Evolutionary conservation across 768 basidiomycete species (phyloP).

Genomic region (Galerina sulciceps): DNA sequence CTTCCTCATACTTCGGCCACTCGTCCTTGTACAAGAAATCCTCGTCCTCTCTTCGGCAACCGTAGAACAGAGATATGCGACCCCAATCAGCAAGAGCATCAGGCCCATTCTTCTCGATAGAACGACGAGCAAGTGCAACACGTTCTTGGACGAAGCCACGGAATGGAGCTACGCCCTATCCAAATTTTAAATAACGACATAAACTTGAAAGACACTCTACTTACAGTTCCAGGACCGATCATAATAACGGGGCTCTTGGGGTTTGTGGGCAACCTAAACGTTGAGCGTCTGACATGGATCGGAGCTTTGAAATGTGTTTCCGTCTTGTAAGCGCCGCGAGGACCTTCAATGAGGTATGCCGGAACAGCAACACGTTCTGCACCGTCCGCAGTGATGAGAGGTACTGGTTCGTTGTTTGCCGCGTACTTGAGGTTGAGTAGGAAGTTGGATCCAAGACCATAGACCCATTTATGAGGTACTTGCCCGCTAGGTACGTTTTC

Average conservation of each 20-base stretch:
- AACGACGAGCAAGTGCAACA: constrained; percentile 92
- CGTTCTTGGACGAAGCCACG: constrained; percentile 99
- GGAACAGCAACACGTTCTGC: constrained; percentile 55
- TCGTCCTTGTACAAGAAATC: constrained; percentile 96
- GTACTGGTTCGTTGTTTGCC: constrained; percentile 57
- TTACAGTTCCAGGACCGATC: constrained; percentile 97
- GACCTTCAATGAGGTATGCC: constrained; percentile 86
- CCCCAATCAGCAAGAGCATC: constrained; percentile 97
- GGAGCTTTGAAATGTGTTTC: constrained; percentile 82
- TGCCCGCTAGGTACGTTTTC: constrained; percentile 62
- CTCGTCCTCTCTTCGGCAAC: constrained; percentile 86
- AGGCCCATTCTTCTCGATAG: constrained; percentile 93
- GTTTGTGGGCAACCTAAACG: constrained; percentile 96
- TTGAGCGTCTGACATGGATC: constrained; percentile 93
- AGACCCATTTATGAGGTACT: constrained; percentile 68
- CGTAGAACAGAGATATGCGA: constrained; percentile 92
- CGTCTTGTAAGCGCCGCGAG: constrained; percentile 80
- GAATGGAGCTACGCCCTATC: constrained; percentile 97
- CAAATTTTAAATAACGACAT: constrained; percentile 11
- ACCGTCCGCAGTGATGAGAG: constrained; percentile 39
- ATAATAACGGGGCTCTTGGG: constrained; percentile 99
- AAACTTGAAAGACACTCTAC: constrained; percentile 32
- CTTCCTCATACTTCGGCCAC: constrained; percentile 87
- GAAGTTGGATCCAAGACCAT: constrained; percentile 95
- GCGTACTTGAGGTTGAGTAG: constrained; percentile 90